Evolutionary conservation across 2,329 filamentous ascomycete species (phyloP).

Genomic region (Cladosporium sp.): DNA sequence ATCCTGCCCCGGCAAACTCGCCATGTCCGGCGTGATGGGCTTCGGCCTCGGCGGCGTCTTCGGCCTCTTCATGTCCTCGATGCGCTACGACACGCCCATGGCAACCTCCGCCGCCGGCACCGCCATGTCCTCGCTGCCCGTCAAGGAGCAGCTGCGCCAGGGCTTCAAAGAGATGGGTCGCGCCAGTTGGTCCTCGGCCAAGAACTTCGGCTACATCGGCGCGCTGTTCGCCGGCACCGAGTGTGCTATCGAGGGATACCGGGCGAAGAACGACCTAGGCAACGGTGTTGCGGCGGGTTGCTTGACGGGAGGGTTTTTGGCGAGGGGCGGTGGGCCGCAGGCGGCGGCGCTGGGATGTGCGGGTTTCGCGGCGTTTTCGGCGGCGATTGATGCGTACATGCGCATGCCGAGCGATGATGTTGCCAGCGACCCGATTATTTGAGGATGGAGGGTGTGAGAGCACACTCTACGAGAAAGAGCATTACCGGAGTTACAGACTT

Average conservation of each 20-base stretch:
- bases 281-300: conserved; percentile 88
- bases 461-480: no score
- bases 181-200: conserved; percentile 74
- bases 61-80: conserved; percentile 96
- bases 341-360: conserved; percentile 81
- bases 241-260: conserved; percentile 86
- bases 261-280: conserved; percentile 86
- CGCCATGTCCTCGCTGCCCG: conserved; percentile 61
- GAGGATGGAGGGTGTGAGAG: conserved; percentile 11
- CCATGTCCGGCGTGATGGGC: conserved; percentile 85
- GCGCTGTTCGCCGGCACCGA: conserved; percentile 88
- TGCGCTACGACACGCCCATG: conserved; percentile 95
- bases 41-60: conserved; percentile 92
- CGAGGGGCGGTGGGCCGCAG: conserved; percentile 80
- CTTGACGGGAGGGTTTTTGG: conserved; percentile 82
- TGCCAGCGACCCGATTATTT: conserved; percentile 32
- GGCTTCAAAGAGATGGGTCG: conserved; percentile 95
- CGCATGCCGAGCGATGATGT: conserved; percentile 52
- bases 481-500: no score
- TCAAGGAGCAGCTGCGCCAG: conserved; percentile 72
- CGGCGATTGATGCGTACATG: conserved; percentile 91
- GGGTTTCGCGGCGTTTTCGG: conserved; percentile 88
- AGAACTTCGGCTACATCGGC: conserved; percentile 92
- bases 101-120: conserved; percentile 46
- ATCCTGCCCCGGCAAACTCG: conserved; percentile 82